A percentile compares a stretch with the other conserved stretches of the same genome.
Conservation (phyloP, 805 yeast genomes). For the Saturnispora mendoncae region DNA sequence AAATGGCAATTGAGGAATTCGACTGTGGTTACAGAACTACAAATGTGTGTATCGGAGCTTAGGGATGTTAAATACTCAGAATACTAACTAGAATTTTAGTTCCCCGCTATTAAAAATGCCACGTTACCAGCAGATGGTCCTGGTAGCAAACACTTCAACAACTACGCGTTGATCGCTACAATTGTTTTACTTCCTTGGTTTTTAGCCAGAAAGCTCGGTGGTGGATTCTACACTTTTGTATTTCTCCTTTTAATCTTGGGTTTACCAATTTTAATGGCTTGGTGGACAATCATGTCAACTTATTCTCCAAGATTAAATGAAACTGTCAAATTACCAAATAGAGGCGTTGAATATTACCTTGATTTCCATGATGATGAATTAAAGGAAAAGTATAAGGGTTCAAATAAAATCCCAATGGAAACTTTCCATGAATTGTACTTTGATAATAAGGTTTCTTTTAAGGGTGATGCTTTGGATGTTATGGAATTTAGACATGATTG, state of each 20-base stretch:
- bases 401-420: constrained; percentile 79
- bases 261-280: constrained; percentile 69
- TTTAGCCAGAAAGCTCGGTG: constrained; percentile 55
- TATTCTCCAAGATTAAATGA: constrained; percentile 76
- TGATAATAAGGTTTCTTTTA: constrained; percentile 74
- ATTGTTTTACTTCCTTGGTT: constrained; percentile 53
- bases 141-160: constrained; percentile 68
- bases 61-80: neutral
- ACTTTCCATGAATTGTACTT: constrained; percentile 85
- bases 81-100: constrained; percentile 19
- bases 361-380: constrained; percentile 71
- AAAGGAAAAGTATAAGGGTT: constrained; percentile 60
- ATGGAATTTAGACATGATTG: constrained; percentile 88
- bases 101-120: constrained; percentile 75
- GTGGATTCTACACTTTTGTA: constrained; percentile 59
- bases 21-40: constrained; percentile 47
- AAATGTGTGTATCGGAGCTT: constrained; percentile 26
- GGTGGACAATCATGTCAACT: constrained; percentile 72
- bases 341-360: constrained; percentile 69
- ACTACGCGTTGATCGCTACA: constrained; percentile 41
- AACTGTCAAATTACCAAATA: constrained; percentile 65
- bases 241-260: constrained; percentile 47
- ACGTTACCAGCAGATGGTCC: constrained; percentile 91
- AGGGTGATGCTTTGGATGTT: constrained; percentile 78
- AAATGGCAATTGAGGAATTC: constrained; percentile 12